Percentiles rank a stretch among this genome's conserved stretches.
Evolutionary conservation across 371 early-diverging fungal genomes (phyloP).

Genomic region (Lichtheimia ornata): DNA sequence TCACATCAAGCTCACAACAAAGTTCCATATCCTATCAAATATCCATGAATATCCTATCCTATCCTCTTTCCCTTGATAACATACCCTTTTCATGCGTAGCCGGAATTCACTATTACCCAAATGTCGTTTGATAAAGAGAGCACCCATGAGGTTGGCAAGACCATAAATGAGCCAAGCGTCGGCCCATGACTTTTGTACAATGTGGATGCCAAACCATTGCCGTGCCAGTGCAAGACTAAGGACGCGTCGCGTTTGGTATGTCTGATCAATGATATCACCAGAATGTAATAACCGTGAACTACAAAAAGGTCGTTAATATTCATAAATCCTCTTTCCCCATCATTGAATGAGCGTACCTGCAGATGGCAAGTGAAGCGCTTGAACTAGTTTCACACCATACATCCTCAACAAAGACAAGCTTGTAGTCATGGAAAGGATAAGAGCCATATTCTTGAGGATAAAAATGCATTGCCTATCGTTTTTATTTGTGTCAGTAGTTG

Average conservation of each 20-base stretch:
- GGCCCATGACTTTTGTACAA: slow-evolving; percentile 78
- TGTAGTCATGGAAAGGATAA: slow-evolving; percentile 85
- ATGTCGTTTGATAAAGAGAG: slow-evolving; percentile 74
- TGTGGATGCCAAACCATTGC: slow-evolving; percentile 94
- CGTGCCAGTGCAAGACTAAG: slow-evolving; percentile 75
- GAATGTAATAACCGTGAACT: slow-evolving; percentile 75
- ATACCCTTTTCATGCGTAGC: slow-evolving; percentile 76
- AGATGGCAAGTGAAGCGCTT: slow-evolving; percentile 72
- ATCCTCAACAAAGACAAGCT: slow-evolving; percentile 90
- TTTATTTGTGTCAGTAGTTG: background rate
- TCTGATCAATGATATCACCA: slow-evolving; percentile 82
- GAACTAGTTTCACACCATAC: slow-evolving; percentile 64
- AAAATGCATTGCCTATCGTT: slow-evolving; percentile 71
- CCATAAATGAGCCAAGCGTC: slow-evolving; percentile 91
- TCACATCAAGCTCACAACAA: slow-evolving; percentile 79
- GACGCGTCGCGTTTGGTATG: slow-evolving; percentile 76
- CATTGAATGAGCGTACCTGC: slow-evolving; percentile 40
- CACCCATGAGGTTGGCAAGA: slow-evolving; percentile 74
- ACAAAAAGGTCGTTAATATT: background rate
- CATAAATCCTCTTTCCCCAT: background rate
- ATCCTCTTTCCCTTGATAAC: background rate
- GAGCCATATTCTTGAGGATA: slow-evolving; percentile 85
- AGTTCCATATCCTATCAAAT: slow-evolving; percentile 78
- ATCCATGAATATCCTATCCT: background rate
- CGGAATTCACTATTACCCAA: slow-evolving; percentile 90